A percentile compares a stretch with the other conserved stretches of the same genome.
phyloP scores from a whole-genome alignment of 73 alveolate species.

The Urostyla sp. region DNA sequence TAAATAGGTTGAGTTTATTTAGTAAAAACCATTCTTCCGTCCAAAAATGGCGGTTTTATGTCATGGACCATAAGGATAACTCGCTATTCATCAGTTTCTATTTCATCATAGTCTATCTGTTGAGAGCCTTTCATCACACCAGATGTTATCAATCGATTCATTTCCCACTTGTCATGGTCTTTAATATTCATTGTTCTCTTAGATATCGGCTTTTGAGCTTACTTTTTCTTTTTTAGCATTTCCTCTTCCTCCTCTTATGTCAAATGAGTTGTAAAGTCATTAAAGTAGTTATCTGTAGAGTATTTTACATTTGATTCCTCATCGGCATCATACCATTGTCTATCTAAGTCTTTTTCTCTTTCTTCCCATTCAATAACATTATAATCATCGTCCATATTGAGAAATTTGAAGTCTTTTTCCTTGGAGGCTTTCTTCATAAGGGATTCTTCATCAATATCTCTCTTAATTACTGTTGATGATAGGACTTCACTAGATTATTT shows the following conservation, averaged over 20 bases:
- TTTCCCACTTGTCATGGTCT: conserved; percentile 98
- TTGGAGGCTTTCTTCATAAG: conserved; percentile 34
- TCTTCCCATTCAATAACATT: conserved; percentile 90
- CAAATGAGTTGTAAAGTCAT: conserved; percentile 1
- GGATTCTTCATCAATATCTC: conserved; percentile 18
- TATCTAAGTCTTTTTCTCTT: conserved; percentile 85
- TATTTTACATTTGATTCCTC: conserved; percentile 90
- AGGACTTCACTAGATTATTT: conserved; percentile 11
- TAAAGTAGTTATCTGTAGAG: conserved; percentile 76
- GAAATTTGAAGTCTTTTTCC: conserved; percentile 31
- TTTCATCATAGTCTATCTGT: conserved; percentile 49
- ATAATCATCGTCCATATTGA: conserved; percentile 63
- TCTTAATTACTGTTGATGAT: not conserved
- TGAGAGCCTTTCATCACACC: conserved; percentile 84
- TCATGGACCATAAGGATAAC: conserved; percentile 96
- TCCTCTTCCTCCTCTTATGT: conserved; percentile 67
- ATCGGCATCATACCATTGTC: conserved; percentile 97
- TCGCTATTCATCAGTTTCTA: conserved; percentile 95
- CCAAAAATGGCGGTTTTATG: conserved; percentile 98
- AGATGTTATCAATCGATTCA: conserved; percentile 93
- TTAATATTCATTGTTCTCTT: conserved; percentile 86
- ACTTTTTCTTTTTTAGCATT: conserved; percentile 76
- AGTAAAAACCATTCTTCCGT: conserved; percentile 95
- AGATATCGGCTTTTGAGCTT: conserved; percentile 76
- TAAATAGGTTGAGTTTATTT: conserved; percentile 94